phyloP scores from a whole-genome alignment of 805 yeast species.

The Jamesozyma gamospora region DNA sequence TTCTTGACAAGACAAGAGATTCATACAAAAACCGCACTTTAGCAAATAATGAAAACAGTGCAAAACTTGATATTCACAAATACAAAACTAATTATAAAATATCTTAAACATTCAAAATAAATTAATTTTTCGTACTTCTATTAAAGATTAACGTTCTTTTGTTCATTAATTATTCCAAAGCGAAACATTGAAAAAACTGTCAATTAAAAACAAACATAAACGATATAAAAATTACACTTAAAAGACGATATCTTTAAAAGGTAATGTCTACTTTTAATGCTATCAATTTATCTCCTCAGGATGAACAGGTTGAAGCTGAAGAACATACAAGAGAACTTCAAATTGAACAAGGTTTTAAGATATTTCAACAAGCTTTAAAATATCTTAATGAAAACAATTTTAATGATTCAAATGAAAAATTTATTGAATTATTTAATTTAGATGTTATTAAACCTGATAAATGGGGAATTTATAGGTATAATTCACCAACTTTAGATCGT shows the following conservation, averaged over 20 bases:
- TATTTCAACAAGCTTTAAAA: conserved; percentile 61
- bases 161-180: not conserved
- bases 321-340: conserved; percentile 89
- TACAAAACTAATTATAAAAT: no score
- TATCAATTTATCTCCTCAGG: conserved; percentile 67
- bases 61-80: no score
- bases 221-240: no score
- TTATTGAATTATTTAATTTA: conserved; percentile 53
- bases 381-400: conserved; percentile 44
- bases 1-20: no score
- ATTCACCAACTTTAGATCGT: conserved; percentile 61
- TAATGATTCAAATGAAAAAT: conserved; percentile 42
- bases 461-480: conserved; percentile 25
- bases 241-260: no score
- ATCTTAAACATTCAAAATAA: no score
- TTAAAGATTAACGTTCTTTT: no score
- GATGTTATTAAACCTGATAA: conserved; percentile 50
- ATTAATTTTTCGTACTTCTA: no score
- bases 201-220: not conserved
- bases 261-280: conserved; percentile 72
- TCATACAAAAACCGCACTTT: no score
- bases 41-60: no score
- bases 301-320: conserved; percentile 57
- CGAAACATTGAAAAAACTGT: not conserved
- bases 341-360: conserved; percentile 70